Conservation (phyloP, 495 filamentous ascomycete species). For the Penicillium canescens region DNA sequence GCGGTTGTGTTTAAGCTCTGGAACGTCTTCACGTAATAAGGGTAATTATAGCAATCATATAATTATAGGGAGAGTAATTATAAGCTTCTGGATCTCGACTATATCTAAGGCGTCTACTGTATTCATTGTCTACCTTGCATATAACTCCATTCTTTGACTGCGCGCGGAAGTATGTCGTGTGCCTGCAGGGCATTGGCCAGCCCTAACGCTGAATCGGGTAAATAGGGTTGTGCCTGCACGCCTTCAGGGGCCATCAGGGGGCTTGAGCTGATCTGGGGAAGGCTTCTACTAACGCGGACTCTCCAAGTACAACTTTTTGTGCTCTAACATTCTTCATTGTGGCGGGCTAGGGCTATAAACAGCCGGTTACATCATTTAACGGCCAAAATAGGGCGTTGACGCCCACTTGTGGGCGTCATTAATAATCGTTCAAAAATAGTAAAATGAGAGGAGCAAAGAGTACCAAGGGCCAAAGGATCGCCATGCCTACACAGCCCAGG, state of each 20-base stretch:
- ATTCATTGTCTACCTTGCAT: not conserved
- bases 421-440: not conserved
- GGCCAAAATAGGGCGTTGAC: not conserved
- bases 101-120: not conserved
- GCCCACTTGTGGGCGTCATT: no score
- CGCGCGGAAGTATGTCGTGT: conserved; percentile 14
- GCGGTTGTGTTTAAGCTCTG: conserved; percentile 13
- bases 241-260: conserved; percentile 9
- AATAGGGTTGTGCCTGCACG: conserved; percentile 22
- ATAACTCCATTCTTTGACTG: not conserved
- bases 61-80: no score
- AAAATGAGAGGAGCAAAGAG: not conserved
- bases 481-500: not conserved
- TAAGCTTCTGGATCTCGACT: no score
- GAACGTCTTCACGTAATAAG: conserved; percentile 1
- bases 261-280: not conserved
- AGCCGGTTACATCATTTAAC: not conserved
- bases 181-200: conserved; percentile 14
- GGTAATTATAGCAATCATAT: no score
- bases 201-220: conserved; percentile 28
- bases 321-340: not conserved
- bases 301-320: not conserved
- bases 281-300: not conserved
- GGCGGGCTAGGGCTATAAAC: not conserved
- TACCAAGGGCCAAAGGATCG: not conserved